A percentile compares a stretch with the other conserved stretches of the same genome.
Conservation (phyloP, 495 filamentous ascomycete species). For the Lasiosphaeria miniovina region DNA sequence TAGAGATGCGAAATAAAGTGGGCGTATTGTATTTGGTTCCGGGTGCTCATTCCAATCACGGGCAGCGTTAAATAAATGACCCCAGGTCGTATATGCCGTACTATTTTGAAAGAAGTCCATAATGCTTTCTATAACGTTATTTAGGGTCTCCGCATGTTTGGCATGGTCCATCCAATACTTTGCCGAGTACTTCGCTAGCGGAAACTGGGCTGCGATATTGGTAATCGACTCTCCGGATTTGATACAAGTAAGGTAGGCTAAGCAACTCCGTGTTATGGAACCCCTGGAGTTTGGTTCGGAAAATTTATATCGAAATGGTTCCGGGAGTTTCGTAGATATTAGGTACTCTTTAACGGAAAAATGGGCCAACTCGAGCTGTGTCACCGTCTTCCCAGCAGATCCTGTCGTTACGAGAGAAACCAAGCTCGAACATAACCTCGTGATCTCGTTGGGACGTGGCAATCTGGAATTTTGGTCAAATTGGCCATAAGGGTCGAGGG, state of each 20-base stretch:
- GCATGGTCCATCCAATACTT: constrained; percentile 28
- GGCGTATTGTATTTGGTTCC: not conserved
- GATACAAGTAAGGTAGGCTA: constrained; percentile 32
- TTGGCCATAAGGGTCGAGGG: constrained; percentile 4
- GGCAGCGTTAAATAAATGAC: constrained; percentile 6
- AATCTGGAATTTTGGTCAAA: constrained; percentile 27
- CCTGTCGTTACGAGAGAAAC: too few species aligned
- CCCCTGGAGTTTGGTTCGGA: constrained; percentile 22
- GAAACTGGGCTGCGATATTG: constrained; percentile 18
- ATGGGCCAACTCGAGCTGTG: constrained; percentile 33
- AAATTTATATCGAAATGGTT: not conserved
- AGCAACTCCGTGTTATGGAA: constrained; percentile 29
- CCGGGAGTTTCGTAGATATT: constrained; percentile 16
- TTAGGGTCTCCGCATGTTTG: constrained; percentile 10
- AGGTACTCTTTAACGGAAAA: constrained; percentile 43
- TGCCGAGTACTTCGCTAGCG: constrained; percentile 26
- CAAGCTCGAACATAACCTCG: constrained; percentile 27
- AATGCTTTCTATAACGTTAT: constrained; percentile 6
- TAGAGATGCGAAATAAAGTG: constrained; percentile 16
- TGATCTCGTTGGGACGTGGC: constrained; percentile 24
- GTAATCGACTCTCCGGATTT: constrained; percentile 14
- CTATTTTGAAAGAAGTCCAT: constrained; percentile 1
- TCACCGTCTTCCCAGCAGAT: constrained; percentile 3
- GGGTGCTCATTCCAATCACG: constrained; percentile 5
- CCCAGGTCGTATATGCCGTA: not conserved